A percentile compares a stretch with the other conserved stretches of the same genome.
These are phyloP conservation scores for Lipomyces yamadae DNA, from an alignment of 805 yeast species.

Conservation along the genomic window DNA sequence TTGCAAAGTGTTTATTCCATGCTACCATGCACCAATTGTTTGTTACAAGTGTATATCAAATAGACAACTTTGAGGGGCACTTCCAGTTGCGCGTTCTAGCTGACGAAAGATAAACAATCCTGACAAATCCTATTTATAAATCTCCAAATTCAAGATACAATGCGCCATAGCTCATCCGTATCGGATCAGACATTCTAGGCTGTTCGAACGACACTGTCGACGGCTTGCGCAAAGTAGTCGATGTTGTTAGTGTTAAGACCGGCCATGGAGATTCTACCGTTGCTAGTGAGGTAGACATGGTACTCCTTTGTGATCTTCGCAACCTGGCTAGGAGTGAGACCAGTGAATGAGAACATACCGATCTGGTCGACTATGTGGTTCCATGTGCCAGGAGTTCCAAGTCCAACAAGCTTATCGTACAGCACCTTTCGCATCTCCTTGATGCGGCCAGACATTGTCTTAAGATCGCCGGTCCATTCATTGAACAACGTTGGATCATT, in stretches of 20 bases:
- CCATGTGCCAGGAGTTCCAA: slow-evolving; percentile 90
- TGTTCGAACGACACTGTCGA: slow-evolving; percentile 52
- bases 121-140: neutral
- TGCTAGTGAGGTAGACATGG: slow-evolving; percentile 77
- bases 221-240: slow-evolving; percentile 74
- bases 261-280: slow-evolving; percentile 93
- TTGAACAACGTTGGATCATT: slow-evolving; percentile 65
- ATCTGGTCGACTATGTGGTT: slow-evolving; percentile 86
- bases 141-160: neutral
- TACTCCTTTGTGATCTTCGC: slow-evolving; percentile 73
- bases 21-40: neutral
- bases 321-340: slow-evolving; percentile 77
- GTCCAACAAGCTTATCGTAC: slow-evolving; percentile 60
- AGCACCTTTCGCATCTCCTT: slow-evolving; percentile 74
- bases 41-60: neutral
- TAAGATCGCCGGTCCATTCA: slow-evolving; percentile 85
- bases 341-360: slow-evolving; percentile 98
- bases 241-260: slow-evolving; percentile 85
- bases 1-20: neutral
- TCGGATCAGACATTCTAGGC: neutral
- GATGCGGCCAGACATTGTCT: slow-evolving; percentile 87
- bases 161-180: neutral
- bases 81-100: neutral
- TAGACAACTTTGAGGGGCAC: neutral
- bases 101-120: neutral